Evolutionary conservation across 768 basidiomycete species (phyloP).

Genomic region (Amanita rimosa): DNA sequence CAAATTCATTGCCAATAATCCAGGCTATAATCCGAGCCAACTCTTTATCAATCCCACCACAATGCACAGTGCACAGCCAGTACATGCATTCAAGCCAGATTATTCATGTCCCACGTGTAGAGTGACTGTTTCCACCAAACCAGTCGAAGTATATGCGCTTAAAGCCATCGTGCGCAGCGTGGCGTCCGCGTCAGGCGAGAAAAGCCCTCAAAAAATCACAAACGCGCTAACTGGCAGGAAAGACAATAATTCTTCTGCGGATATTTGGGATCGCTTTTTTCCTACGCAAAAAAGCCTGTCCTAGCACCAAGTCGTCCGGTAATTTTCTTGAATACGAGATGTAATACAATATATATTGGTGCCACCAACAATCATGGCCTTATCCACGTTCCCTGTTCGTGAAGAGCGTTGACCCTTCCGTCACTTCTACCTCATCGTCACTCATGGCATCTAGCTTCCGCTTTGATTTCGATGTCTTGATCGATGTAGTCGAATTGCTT

Average conservation of each 20-base stretch:
- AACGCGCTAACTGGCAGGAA: slow-evolving; percentile 11
- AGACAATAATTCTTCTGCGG: slow-evolving; percentile 10
- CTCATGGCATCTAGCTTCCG: slow-evolving; percentile 34
- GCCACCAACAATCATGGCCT: slow-evolving; percentile 21
- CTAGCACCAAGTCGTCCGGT: not conserved
- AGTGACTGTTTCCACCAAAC: slow-evolving; percentile 31
- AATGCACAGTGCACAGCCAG: slow-evolving; percentile 9
- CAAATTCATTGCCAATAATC: slow-evolving; percentile 36
- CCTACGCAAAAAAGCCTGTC: slow-evolving; percentile 12
- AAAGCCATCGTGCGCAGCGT: slow-evolving; percentile 45
- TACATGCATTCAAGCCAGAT: slow-evolving; percentile 25
- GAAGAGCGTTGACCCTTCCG: slow-evolving; percentile 31
- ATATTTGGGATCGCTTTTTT: slow-evolving; percentile 41
- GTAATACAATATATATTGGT: not conserved
- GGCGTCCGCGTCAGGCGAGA: slow-evolving; percentile 37
- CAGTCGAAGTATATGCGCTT: slow-evolving; percentile 49
- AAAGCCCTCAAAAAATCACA: slow-evolving; percentile 24
- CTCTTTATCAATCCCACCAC: slow-evolving; percentile 5
- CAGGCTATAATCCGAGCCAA: slow-evolving; percentile 27
- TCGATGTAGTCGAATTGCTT: slow-evolving; percentile 14
- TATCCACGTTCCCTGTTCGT: slow-evolving; percentile 29
- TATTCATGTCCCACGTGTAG: slow-evolving; percentile 67
- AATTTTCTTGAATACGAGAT: not conserved
- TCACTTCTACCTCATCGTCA: slow-evolving; percentile 46
- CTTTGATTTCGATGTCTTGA: slow-evolving; percentile 26